phyloP scores from a whole-genome alignment of 2,329 filamentous ascomycete species.

The Didymella arachidicola region DNA sequence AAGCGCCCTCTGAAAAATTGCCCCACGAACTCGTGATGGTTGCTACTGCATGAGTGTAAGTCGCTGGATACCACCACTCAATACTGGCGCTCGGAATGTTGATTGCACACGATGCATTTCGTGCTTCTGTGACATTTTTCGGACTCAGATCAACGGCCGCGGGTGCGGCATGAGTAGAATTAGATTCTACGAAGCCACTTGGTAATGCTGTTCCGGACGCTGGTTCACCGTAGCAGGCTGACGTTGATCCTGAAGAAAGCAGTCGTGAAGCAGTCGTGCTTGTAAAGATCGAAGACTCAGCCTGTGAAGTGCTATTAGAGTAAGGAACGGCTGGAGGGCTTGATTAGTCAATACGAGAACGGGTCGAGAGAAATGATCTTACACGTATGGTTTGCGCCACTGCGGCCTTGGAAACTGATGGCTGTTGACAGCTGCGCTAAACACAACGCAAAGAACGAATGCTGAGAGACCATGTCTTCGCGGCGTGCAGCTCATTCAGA shows the following conservation, averaged over 20 bases:
- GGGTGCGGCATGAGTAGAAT: not conserved
- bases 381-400: constrained; percentile 35
- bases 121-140: not conserved
- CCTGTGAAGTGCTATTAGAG: constrained; percentile 35
- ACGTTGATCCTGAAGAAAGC: not conserved
- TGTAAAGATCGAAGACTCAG: constrained; percentile 5
- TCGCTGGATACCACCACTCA: constrained; percentile 46
- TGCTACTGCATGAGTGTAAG: constrained; percentile 32
- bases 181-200: not conserved
- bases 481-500: constrained; percentile 30
- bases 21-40: constrained; percentile 28
- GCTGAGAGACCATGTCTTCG: constrained; percentile 27
- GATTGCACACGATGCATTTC: constrained; percentile 41
- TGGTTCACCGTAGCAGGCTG: not conserved
- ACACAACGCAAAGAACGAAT: constrained; percentile 26
- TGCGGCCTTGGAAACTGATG: constrained; percentile 31
- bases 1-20: constrained; percentile 30
- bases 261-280: constrained; percentile 3
- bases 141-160: not conserved
- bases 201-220: not conserved
- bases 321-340: constrained; percentile 40
- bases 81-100: constrained; percentile 45
- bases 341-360: constrained; percentile 39
- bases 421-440: constrained; percentile 27
- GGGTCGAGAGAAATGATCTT: constrained; percentile 28